Evolutionary conservation across 352 stramenopile species (phyloP).

Genomic region (Phytophthora hybrid): DNA sequence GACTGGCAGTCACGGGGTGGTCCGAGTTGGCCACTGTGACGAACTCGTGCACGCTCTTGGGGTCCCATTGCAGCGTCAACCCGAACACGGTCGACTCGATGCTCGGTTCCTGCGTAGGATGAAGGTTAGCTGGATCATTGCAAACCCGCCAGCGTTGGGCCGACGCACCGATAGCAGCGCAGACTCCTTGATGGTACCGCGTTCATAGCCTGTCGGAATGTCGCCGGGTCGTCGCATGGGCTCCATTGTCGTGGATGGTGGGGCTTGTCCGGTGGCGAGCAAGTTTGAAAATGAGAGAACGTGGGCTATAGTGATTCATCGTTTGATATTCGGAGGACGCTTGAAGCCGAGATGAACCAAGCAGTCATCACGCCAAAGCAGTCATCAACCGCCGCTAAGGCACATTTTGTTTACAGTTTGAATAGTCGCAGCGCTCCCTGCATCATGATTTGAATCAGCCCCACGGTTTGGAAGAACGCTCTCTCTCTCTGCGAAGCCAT

Average conservation of each 20-base stretch:
- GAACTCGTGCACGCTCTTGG: conserved; percentile 29
- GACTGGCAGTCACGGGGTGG: background rate
- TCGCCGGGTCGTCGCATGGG: conserved; percentile 32
- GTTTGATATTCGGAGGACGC: background rate
- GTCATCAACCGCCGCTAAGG: conserved; percentile 22
- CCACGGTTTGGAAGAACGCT: background rate
- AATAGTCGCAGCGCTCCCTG: background rate
- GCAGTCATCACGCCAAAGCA: conserved; percentile 28
- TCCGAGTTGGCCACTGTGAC: conserved; percentile 30
- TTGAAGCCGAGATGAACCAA: conserved; percentile 33
- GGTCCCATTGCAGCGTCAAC: conserved; percentile 30
- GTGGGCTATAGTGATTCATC: background rate
- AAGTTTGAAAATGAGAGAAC: conserved; percentile 24
- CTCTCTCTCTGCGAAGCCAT: background rate
- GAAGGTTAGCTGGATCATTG: background rate
- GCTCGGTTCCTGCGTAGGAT: conserved; percentile 10
- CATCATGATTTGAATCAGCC: conserved; percentile 4
- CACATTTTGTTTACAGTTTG: conserved; percentile 8
- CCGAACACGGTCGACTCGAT: conserved; percentile 30
- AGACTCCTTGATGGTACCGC: conserved; percentile 17
- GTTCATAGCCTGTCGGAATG: conserved; percentile 21
- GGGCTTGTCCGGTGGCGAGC: background rate
- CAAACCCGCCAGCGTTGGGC: background rate
- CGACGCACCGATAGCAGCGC: conserved; percentile 21
- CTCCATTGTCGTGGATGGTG: conserved; percentile 10